Conservation (phyloP, 2,329 filamentous ascomycete genomes). For the Whalleya microplaca region DNA sequence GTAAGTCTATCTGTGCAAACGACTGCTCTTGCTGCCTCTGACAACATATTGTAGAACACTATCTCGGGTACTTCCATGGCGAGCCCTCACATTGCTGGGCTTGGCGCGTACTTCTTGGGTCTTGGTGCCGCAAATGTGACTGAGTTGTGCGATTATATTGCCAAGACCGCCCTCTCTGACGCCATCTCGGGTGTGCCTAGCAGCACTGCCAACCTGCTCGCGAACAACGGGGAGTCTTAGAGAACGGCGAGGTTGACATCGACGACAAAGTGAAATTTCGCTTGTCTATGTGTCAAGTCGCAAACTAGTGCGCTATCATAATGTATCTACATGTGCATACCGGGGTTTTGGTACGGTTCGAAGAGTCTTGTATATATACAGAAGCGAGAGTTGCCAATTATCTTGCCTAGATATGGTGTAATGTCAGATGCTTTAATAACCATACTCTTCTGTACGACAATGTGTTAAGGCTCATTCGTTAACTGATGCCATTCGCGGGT, state of each 20-base stretch:
- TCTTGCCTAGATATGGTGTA: background rate
- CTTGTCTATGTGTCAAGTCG: background rate
- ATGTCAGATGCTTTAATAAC: background rate
- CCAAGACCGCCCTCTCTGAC: conserved; percentile 42
- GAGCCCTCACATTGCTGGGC: conserved; percentile 61
- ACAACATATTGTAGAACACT: conserved; percentile 40
- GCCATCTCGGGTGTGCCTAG: conserved; percentile 42
- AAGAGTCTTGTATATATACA: background rate
- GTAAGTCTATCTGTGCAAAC: background rate
- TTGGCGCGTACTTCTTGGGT: conserved; percentile 61
- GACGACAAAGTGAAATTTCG: background rate
- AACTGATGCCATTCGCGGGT: too few relatives aligned
- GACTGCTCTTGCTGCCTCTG: background rate
- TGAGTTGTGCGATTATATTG: conserved; percentile 47
- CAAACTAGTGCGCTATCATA: background rate
- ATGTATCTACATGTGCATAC: background rate
- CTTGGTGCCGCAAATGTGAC: conserved; percentile 45
- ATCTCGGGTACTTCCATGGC: conserved; percentile 67
- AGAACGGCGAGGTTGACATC: background rate
- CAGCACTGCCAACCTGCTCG: conserved; percentile 39
- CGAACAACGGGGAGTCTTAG: conserved; percentile 37
- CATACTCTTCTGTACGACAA: too few relatives aligned
- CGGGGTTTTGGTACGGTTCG: background rate
- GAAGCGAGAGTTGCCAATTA: background rate
- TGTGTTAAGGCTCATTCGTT: too few relatives aligned